Evolutionary conservation across 1,284 basidiomycete species (phyloP).

Genomic region (Moniliophthora roreri): DNA sequence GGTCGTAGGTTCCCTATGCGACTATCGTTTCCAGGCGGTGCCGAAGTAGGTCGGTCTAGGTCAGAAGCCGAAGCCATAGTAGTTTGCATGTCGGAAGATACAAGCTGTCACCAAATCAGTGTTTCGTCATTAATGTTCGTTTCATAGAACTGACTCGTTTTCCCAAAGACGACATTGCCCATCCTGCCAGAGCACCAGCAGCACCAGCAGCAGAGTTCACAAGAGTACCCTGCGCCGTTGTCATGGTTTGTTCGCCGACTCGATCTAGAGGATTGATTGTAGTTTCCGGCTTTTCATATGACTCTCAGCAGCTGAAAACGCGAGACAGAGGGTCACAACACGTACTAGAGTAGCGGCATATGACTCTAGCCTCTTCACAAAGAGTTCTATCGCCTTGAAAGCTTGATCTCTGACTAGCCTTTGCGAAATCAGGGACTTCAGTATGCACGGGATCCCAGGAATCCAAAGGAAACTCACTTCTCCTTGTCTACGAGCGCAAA

Average conservation of each 20-base stretch:
- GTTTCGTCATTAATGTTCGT: background rate
- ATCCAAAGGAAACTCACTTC: conserved; percentile 54
- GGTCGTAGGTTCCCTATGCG: conserved; percentile 16
- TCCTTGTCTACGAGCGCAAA: conserved; percentile 86
- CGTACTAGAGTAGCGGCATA: conserved; percentile 79
- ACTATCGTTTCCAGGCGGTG: conserved; percentile 27
- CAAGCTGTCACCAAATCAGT: conserved; percentile 46
- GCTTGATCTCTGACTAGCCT: conserved; percentile 92
- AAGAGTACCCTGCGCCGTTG: conserved; percentile 53
- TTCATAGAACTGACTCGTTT: conserved; percentile 57
- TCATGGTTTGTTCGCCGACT: conserved; percentile 19
- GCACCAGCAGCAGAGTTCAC: conserved; percentile 88
- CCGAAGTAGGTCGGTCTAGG: conserved; percentile 38
- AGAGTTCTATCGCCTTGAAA: conserved; percentile 87
- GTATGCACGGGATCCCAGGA: background rate
- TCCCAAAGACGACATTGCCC: conserved; percentile 88
- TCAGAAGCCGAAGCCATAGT: conserved; percentile 44
- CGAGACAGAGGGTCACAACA: conserved; percentile 8
- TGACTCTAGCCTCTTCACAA: conserved; percentile 80
- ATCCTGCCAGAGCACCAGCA: conserved; percentile 87
- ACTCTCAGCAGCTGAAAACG: conserved; percentile 4
- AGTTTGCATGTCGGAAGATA: conserved; percentile 70
- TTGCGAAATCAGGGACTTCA: conserved; percentile 5
- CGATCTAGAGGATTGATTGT: conserved; percentile 28
- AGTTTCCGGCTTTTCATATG: conserved; percentile 64